Conservation (phyloP, 129 eudicot genomes). For the Dittrichia graveolens region DNA sequence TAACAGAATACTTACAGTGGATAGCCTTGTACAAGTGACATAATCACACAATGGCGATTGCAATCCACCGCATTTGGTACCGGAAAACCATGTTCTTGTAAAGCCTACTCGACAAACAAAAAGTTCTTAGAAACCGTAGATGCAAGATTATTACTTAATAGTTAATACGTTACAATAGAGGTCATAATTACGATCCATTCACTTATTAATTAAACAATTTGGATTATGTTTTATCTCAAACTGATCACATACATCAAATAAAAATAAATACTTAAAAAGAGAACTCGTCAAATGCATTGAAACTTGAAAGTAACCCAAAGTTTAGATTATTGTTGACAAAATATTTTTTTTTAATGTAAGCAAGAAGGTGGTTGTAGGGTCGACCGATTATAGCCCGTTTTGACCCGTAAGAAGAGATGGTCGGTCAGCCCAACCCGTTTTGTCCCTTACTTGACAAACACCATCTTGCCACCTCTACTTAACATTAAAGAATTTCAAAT, state of each 20-base stretch:
- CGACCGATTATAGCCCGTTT: not conserved
- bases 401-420: not conserved
- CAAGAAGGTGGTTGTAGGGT: not conserved
- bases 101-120: conserved; percentile 53
- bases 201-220: not conserved
- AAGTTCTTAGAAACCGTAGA: not conserved
- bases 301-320: not conserved
- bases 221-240: not conserved
- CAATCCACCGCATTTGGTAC: conserved; percentile 95
- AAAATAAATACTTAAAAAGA: not conserved
- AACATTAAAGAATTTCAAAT: conserved; percentile 5
- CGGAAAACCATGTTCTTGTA: conserved; percentile 90
- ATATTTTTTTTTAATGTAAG: too few species aligned
- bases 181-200: not conserved
- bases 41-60: conserved; percentile 92
- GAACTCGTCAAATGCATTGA: not conserved
- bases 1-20: conserved; percentile 68
- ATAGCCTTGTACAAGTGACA: conserved; percentile 94
- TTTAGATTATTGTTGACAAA: not conserved
- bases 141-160: conserved; percentile 9
- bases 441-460: not conserved
- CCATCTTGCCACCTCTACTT: conserved; percentile 3
- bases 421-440: not conserved
- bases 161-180: not conserved
- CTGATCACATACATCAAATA: not conserved